Evolutionary conservation across 345 rosid genomes (phyloP).

Genomic region (Lepidium sativum): DNA sequence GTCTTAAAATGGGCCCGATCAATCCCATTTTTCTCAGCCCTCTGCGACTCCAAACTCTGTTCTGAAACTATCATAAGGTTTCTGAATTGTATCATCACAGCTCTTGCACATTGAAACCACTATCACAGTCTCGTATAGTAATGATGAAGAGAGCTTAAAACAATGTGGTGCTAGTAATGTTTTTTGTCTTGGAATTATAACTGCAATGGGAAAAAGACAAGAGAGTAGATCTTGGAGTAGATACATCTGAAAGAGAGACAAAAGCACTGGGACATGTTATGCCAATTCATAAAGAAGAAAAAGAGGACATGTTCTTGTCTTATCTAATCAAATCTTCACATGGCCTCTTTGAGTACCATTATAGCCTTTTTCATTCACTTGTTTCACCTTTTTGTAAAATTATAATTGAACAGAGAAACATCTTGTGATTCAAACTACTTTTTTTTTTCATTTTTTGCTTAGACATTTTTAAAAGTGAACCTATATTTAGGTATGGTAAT

Average conservation of each 20-base stretch:
- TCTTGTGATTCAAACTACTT: slow-evolving; percentile 7
- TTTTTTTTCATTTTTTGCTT: background rate
- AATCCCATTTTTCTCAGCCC: background rate
- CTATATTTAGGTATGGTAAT: background rate
- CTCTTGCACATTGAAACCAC: background rate
- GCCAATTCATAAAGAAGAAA: slow-evolving; percentile 25
- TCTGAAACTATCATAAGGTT: too few species aligned
- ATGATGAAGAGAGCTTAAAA: background rate
- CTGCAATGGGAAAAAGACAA: slow-evolving; percentile 12
- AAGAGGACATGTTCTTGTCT: slow-evolving; percentile 27
- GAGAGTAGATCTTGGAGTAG: slow-evolving; percentile 22
- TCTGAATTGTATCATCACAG: too few species aligned
- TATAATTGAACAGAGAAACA: too few species aligned
- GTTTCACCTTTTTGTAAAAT: background rate
- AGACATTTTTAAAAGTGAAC: background rate
- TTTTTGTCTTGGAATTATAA: background rate
- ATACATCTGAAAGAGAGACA: slow-evolving; percentile 25
- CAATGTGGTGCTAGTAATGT: background rate
- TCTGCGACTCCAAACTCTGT: background rate
- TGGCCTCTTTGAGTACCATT: slow-evolving; percentile 23
- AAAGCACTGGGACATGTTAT: slow-evolving; percentile 27
- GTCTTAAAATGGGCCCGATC: background rate
- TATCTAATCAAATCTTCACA: slow-evolving; percentile 26
- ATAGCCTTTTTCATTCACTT: slow-evolving; percentile 3
- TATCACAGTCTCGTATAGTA: background rate